Evolutionary conservation across 257 asterid species (phyloP), one percentile per base, ranked within the genome.

Genomic region (Penstemon eatonii): DNA sequence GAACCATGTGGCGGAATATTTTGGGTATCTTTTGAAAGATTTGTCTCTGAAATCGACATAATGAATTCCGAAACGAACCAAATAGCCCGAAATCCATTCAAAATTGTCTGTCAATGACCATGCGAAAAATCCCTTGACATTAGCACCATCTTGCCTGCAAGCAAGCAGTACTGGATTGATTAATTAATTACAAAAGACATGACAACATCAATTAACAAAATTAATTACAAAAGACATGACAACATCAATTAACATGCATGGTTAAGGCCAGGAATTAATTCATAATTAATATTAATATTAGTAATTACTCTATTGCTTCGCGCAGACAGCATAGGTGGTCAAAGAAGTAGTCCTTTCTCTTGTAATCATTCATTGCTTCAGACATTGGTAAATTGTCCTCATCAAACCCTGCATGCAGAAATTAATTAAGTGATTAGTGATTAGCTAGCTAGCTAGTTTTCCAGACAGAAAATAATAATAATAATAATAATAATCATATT

Each of bases 1-100:
- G 77, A 84, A 61, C 89, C 89, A 84, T 15, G 19, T 25, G 8
- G 89, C 87, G 11, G 85, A 81, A 4, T 62, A 66, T 66, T 84
- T 81, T 6, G 74, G 81, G 56, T 71, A 60, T 65, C 83, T 75
- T 47, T 25, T 61, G 6, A 76, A 54, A 11, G 41, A 25, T 19
- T 67, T 46, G 44, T 77, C 70, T 5, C 7, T 57, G 56, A 40
- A 84, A 57, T 84, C 83, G 1, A 84, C 75, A 36, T 76, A 81
- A 42, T 66, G 18, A 6, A 84, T 49, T 54, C 86, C 89, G 41
- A 71, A 81, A 0, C 80, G 79, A 59, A 76, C 68, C 8, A 18
- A 50, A 60, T 79, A 81, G 13, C 89, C 89, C 0, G 54, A 39
- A 3, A 47, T 13, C 82, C 79, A 75, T 50, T 70, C 82, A 6